Evolutionary conservation across 176 grass and related monocot genomes (phyloP).

Genomic region (Aegilops speltoides): DNA sequence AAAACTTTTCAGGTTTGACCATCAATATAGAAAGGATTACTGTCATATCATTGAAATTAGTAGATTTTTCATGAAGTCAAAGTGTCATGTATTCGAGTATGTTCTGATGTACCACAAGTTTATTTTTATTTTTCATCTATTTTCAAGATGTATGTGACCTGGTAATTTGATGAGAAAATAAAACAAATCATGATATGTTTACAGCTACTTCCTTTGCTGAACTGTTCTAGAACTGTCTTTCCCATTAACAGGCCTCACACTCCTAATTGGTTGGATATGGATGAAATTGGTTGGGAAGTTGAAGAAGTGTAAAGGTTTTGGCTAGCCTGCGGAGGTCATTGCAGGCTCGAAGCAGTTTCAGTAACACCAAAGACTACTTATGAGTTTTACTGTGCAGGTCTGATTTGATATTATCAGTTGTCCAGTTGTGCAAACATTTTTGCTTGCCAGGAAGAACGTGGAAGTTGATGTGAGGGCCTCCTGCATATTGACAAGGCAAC

Average conservation of each 20-base stretch:
- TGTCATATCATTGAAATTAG: neutral
- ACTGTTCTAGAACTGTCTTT: slow-evolving; percentile 15
- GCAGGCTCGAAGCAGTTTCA: slow-evolving; percentile 49
- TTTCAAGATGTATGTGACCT: neutral
- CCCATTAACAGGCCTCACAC: slow-evolving; percentile 39
- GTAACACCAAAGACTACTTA: slow-evolving; percentile 64
- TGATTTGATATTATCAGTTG: slow-evolving; percentile 71
- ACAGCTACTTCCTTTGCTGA: neutral
- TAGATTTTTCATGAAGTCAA: neutral
- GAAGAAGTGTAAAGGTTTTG: slow-evolving; percentile 52
- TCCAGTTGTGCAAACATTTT: slow-evolving; percentile 78
- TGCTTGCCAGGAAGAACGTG: slow-evolving; percentile 43
- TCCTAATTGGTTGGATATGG: slow-evolving; percentile 41
- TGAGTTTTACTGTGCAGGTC: slow-evolving; percentile 87
- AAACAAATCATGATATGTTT: neutral
- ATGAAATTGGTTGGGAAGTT: slow-evolving; percentile 46
- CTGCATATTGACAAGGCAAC: slow-evolving; percentile 50
- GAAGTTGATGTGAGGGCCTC: slow-evolving; percentile 21
- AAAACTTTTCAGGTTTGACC: neutral
- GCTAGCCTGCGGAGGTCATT: slow-evolving; percentile 48
- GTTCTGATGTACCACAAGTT: neutral
- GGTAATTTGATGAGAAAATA: neutral
- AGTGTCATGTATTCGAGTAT: neutral
- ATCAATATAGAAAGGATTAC: neutral
- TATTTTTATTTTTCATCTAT: slow-evolving; percentile 1